phyloP scores from a whole-genome alignment of 1,284 basidiomycete genomes.

The Ceratobasidium sp. region DNA sequence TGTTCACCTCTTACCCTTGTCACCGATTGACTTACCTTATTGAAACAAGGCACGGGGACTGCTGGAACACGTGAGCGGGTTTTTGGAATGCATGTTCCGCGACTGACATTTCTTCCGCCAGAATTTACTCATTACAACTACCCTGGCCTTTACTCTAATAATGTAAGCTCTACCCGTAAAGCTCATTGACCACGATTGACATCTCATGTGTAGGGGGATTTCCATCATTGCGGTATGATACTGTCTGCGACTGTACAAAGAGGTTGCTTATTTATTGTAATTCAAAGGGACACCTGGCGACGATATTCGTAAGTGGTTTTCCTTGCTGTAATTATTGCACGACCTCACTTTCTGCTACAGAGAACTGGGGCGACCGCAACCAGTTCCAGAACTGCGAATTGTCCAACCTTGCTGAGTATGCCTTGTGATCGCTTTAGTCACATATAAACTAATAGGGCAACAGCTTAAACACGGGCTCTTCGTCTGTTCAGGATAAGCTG shows the following conservation, averaged over 20 bases:
- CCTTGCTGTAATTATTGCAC: background rate
- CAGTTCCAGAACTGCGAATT: conserved; percentile 73
- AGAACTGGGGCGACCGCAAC: conserved; percentile 62
- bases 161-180: conserved; percentile 14
- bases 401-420: conserved; percentile 67
- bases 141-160: conserved; percentile 27
- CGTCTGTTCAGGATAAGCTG: conserved; percentile 56
- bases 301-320: conserved; percentile 57
- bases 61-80: conserved; percentile 25
- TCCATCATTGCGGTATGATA: conserved; percentile 67
- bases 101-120: conserved; percentile 43
- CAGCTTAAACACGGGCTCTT: conserved; percentile 30
- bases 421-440: conserved; percentile 32
- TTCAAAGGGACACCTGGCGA: conserved; percentile 53
- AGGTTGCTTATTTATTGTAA: background rate
- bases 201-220: conserved; percentile 59
- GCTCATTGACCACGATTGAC: background rate
- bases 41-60: conserved; percentile 23
- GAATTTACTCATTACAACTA: conserved; percentile 65
- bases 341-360: conserved; percentile 46
- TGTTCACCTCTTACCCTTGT: background rate
- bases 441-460: conserved; percentile 3
- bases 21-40: background rate
- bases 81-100: conserved; percentile 44
- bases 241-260: no score